Evolutionary conservation across 2,329 filamentous ascomycete genomes (phyloP).

Genomic region (Verruconis gallopava): DNA sequence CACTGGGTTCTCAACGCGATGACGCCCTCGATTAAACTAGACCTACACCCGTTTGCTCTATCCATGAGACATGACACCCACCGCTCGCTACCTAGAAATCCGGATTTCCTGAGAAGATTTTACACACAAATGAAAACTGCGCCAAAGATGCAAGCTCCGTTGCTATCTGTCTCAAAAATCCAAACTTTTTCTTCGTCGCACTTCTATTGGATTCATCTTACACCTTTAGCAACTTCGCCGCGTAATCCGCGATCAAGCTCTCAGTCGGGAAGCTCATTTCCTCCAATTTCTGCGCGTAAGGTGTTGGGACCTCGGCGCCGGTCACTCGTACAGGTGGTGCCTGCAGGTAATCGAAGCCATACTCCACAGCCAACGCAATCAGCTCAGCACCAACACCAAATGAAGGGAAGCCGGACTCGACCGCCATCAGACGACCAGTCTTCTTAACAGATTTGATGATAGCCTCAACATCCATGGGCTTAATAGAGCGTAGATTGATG

Average conservation of each 20-base stretch:
- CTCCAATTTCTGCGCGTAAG: slow-evolving; percentile 86
- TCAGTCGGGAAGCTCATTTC: slow-evolving; percentile 92
- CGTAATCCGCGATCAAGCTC: slow-evolving; percentile 73
- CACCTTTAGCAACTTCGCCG: slow-evolving; percentile 75
- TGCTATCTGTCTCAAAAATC: too few species aligned
- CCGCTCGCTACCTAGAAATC: background rate
- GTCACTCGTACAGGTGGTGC: slow-evolving; percentile 89
- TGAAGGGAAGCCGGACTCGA: slow-evolving; percentile 92
- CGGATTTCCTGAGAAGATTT: too few species aligned
- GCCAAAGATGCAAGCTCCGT: too few species aligned
- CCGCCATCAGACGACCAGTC: slow-evolving; percentile 78
- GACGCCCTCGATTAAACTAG: background rate
- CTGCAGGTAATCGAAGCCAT: slow-evolving; percentile 94
- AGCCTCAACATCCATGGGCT: slow-evolving; percentile 87
- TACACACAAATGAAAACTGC: too few species aligned
- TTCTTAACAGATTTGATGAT: slow-evolving; percentile 99
- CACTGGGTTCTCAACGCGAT: too few species aligned
- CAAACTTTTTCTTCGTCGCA: background rate
- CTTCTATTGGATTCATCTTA: slow-evolving; percentile 29
- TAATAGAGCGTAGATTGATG: slow-evolving; percentile 94
- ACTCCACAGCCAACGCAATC: slow-evolving; percentile 89
- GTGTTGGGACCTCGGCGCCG: slow-evolving; percentile 92
- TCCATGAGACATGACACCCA: background rate
- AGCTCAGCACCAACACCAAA: slow-evolving; percentile 91
- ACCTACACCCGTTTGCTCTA: slow-evolving; percentile 1